Percentiles rank a stretch among this genome's conserved stretches.
Conservation (phyloP, 2,329 filamentous ascomycete genomes). For the Trichoderma koningiopsis region DNA sequence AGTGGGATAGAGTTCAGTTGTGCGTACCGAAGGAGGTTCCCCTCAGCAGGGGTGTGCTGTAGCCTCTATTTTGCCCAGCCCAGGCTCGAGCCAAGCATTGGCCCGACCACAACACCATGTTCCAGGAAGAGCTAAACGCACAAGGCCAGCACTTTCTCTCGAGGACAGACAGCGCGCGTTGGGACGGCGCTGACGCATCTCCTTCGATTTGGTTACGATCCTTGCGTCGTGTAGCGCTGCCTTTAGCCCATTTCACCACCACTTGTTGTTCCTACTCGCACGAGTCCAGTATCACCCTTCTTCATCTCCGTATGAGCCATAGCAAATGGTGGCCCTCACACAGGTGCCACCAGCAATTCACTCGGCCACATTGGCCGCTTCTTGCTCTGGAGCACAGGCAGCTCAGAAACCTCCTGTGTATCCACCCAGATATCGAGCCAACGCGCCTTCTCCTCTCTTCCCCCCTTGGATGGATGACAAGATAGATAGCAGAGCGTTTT, state of each 20-base stretch:
- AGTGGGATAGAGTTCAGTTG: conserved; percentile 14
- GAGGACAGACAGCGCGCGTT: conserved; percentile 20
- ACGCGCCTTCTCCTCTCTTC: background rate
- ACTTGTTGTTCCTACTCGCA: background rate
- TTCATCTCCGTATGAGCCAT: background rate
- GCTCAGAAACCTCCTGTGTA: background rate
- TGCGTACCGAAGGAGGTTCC: conserved; percentile 18
- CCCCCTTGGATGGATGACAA: background rate
- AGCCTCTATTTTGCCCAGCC: background rate
- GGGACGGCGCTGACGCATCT: conserved; percentile 20
- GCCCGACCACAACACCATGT: conserved; percentile 18
- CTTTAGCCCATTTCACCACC: background rate
- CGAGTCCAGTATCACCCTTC: background rate
- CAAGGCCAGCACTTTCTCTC: conserved; percentile 4
- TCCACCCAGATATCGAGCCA: background rate
- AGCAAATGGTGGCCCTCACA: background rate
- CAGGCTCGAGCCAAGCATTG: conserved; percentile 13
- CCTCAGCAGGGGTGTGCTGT: background rate
- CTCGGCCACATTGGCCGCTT: background rate
- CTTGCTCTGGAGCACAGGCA: background rate
- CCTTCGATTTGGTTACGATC: conserved; percentile 22
- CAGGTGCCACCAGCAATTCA: background rate
- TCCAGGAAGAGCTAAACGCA: conserved; percentile 15
- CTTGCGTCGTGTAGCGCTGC: conserved; percentile 22
- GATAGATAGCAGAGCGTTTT: background rate